phyloP scores from a whole-genome alignment of 1,139 yeast genomes.

The Scheffersomyces lignicola region DNA sequence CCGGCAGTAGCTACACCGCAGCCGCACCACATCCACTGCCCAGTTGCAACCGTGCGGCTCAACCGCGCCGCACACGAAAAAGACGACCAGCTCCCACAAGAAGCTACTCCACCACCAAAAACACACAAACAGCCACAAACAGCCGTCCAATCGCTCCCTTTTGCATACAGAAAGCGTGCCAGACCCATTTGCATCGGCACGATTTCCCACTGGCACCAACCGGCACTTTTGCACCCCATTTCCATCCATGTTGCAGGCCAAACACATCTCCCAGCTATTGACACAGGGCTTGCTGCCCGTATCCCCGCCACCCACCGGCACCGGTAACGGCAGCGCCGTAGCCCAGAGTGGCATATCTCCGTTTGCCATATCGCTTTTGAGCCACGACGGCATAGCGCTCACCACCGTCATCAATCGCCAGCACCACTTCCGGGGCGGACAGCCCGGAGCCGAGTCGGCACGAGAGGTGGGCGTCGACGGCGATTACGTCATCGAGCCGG shows the following conservation, averaged over 20 bases:
- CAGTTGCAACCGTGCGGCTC: no score
- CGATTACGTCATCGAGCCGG: conserved; percentile 36
- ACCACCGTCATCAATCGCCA: conserved; percentile 10
- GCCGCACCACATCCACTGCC: no score
- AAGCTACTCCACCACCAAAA: no score
- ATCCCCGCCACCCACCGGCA: conserved; percentile 2
- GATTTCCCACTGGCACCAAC: no score
- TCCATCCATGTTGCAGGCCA: conserved; percentile 50
- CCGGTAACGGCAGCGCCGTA: not conserved
- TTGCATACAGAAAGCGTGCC: no score
- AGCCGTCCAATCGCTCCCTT: no score
- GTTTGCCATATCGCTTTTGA: not conserved
- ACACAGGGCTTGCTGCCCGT: conserved; percentile 40
- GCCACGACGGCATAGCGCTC: conserved; percentile 1
- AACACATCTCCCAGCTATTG: conserved; percentile 42
- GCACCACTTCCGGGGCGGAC: conserved; percentile 6
- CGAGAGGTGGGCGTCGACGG: conserved; percentile 4
- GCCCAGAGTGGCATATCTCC: not conserved
- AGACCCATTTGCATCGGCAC: not conserved
- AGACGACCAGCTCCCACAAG: no score
- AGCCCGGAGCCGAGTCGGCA: conserved; percentile 5
- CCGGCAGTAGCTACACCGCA: no score
- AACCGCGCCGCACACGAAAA: no score
- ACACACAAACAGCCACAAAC: no score
- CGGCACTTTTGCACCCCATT: conserved; percentile 1